A percentile compares a stretch with the other conserved stretches of the same genome.
These are phyloP conservation scores for Astragalus membranaceus DNA, from an alignment of 306 rosid species.

Conservation along the genomic window DNA sequence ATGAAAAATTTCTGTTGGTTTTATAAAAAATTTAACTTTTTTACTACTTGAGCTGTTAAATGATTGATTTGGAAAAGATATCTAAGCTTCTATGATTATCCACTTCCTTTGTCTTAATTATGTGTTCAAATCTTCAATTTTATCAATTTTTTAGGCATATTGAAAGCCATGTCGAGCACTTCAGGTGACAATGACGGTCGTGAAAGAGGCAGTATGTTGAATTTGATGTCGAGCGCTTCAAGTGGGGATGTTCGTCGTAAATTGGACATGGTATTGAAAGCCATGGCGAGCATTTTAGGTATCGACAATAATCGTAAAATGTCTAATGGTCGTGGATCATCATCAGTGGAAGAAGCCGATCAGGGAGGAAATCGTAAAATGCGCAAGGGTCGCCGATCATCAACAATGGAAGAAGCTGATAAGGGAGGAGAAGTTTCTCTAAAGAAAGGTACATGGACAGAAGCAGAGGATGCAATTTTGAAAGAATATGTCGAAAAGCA, in stretches of 20 bases:
- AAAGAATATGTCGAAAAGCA: constrained; percentile 61
- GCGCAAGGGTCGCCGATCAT: neutral
- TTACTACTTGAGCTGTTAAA: too few relatives aligned
- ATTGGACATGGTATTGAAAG: too few relatives aligned
- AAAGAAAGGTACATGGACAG: constrained; percentile 89
- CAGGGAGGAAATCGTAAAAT: too few relatives aligned
- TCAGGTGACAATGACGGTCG: constrained; percentile 36
- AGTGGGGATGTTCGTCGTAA: too few relatives aligned
- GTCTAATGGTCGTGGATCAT: constrained; percentile 26
- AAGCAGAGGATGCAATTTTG: constrained; percentile 74
- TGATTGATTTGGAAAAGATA: too few relatives aligned
- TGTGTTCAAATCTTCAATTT: neutral
- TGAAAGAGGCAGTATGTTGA: neutral
- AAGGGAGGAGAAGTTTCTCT: constrained; percentile 29
- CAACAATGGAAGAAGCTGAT: too few relatives aligned
- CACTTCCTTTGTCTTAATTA: too few relatives aligned
- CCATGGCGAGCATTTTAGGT: too few relatives aligned
- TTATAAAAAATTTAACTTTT: too few relatives aligned
- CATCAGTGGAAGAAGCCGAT: constrained; percentile 32
- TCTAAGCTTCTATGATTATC: too few relatives aligned
- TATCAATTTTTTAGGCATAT: constrained; percentile 5
- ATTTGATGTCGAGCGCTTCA: neutral
- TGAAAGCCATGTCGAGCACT: constrained; percentile 35
- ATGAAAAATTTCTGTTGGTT: too few relatives aligned
- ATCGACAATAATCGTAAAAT: neutral